Percentiles rank a stretch among this genome's conserved stretches.
phyloP scores from a whole-genome alignment of 2,329 filamentous ascomycete genomes.

The Rhynchosporium graminicola region DNA sequence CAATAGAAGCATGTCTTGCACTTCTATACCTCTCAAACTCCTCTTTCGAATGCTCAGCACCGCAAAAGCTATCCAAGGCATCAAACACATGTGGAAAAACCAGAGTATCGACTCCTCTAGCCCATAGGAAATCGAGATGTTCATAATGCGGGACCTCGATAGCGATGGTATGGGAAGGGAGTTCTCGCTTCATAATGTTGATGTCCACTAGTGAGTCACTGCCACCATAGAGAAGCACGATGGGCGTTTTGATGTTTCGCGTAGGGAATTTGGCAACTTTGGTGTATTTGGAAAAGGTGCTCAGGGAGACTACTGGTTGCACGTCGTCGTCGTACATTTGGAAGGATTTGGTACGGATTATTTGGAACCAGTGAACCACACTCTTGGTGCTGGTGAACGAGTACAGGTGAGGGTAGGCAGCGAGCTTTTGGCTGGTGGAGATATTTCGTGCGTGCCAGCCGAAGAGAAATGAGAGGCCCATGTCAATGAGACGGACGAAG shows the following conservation, averaged over 20 bases:
- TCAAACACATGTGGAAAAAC: slow-evolving; percentile 90
- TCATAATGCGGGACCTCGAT: slow-evolving; percentile 91
- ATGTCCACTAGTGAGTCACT: slow-evolving; percentile 95
- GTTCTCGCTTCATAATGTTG: slow-evolving; percentile 83
- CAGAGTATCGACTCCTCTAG: slow-evolving; percentile 74
- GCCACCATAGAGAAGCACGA: slow-evolving; percentile 90
- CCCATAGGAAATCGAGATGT: slow-evolving; percentile 97
- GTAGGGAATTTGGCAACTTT: slow-evolving; percentile 97
- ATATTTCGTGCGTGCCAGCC: slow-evolving; percentile 89
- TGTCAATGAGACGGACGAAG: slow-evolving; percentile 85
- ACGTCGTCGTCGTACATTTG: slow-evolving; percentile 99
- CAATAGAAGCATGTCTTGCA: slow-evolving; percentile 35
- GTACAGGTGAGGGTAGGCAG: slow-evolving; percentile 93
- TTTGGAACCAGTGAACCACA: slow-evolving; percentile 99
- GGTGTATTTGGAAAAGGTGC: slow-evolving; percentile 78
- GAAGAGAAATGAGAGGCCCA: slow-evolving; percentile 79
- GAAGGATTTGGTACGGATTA: slow-evolving; percentile 93
- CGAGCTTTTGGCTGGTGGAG: slow-evolving; percentile 81
- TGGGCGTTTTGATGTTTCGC: slow-evolving; percentile 92
- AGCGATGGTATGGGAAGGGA: slow-evolving; percentile 81
- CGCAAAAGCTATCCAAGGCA: slow-evolving; percentile 73
- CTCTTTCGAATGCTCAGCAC: slow-evolving; percentile 57
- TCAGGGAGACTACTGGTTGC: slow-evolving; percentile 71
- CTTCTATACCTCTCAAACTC: slow-evolving; percentile 58
- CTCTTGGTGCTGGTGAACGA: slow-evolving; percentile 96